Evolutionary conservation across 257 asterid genomes (phyloP), one percentile per base, ranked within the genome.

Genomic region (Rubia yunnanensis): DNA sequence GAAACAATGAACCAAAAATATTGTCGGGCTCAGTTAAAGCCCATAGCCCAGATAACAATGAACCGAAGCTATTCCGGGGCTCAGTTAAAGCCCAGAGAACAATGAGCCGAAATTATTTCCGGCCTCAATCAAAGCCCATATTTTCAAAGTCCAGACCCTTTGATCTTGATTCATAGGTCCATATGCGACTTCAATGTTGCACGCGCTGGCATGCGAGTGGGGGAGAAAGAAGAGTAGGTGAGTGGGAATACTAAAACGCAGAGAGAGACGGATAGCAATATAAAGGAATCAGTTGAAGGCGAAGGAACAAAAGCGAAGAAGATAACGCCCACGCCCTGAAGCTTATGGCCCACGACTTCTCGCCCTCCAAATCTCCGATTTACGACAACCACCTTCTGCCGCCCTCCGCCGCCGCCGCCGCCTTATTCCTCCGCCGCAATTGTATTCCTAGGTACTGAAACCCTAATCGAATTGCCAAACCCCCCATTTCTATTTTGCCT

Each of bases 271-370:
- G 1, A 2, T 10, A 3, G n/a, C 15, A 55, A 17, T 3, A 55
- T 5, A 55, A 56, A 56, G 20, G 22, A 27, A 28, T 31, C 23
- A 57, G 14, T 28, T 56, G 6, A 38, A 54, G 23, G 34, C 1
- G 10, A 10, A 18, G 55, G 22, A 30, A 30, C 20, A 44, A 69
- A 61, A 57, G 46, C 66, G 64, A 57, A 66, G 71, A 60, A 44
- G 54, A 41, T 49, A 61, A 67, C 74, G 67, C 6, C 71, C 50
- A 67, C 74, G 67, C 6, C 71, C 50, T 49, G 86, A 68, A 81
- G 81, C 85, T 78, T 84, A 84, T 86, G 90, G 94, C 90, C 82
- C 63, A 72, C 75, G 65, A 74, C 75, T 65, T 76, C 74, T 83
- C 77, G 66, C 46, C 32, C 77, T 66, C 60, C 22, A 63, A 55